Conservation (phyloP, 306 rosid genomes). For the Vigna mungo region DNA sequence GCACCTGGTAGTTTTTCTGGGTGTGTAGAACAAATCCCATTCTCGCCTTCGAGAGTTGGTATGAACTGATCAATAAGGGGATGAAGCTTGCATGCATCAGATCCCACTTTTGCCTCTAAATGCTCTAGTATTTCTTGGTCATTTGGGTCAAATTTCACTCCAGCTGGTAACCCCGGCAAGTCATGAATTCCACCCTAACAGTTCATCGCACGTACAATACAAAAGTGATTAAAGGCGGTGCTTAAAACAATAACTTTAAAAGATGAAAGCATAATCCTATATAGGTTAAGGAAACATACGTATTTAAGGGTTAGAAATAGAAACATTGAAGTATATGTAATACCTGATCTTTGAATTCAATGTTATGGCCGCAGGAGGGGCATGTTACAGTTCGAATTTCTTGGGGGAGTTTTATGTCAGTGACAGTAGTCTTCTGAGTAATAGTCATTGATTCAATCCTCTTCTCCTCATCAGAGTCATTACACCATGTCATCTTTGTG, state of each 20-base stretch:
- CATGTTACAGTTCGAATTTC: conserved; percentile 60
- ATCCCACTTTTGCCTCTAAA: conserved; percentile 75
- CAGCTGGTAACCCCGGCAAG: conserved; percentile 86
- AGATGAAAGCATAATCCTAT: background rate
- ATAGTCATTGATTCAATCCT: conserved; percentile 35
- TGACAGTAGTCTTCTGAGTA: background rate
- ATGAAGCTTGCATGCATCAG: conserved; percentile 74
- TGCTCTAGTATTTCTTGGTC: conserved; percentile 86
- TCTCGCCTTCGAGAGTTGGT: conserved; percentile 82
- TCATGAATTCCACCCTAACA: conserved; percentile 64
- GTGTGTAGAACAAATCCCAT: conserved; percentile 96
- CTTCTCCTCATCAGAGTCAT: conserved; percentile 60
- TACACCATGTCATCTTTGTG: conserved; percentile 74
- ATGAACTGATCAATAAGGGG: conserved; percentile 88
- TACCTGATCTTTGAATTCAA: conserved; percentile 76
- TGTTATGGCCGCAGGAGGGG: conserved; percentile 78
- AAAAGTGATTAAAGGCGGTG: background rate
- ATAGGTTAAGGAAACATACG: background rate
- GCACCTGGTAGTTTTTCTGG: conserved; percentile 94
- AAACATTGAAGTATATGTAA: background rate
- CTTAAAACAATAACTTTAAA: background rate
- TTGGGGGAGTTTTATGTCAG: conserved; percentile 29
- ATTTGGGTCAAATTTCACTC: conserved; percentile 91
- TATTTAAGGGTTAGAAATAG: background rate
- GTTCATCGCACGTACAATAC: background rate